Base-by-base conservation (phyloP, 192 early-diverging fungal genomes). In the Coemansia asiatica region DNA sequence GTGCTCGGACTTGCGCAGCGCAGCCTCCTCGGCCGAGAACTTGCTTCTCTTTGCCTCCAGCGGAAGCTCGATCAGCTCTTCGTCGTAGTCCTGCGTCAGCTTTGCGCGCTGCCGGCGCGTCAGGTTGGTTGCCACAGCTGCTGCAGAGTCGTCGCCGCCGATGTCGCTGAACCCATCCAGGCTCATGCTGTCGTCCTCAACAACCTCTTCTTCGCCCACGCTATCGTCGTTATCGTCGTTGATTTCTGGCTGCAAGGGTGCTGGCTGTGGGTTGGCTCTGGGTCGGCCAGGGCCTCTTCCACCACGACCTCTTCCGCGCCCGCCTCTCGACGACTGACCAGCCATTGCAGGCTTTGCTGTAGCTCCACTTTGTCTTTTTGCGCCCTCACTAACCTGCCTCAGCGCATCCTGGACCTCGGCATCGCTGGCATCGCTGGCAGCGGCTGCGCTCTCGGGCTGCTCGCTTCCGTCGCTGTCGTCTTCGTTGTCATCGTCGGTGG, bases 101-200 rank as follows among this genome's bases (percentile, higher is more conserved):
- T 85, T 89, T 8, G 90, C 87, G 13, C 89, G 69, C 69, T 92
- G 91, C 26, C 91, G 85, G 35, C 87, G 88, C 7, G 90, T 92
- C 50, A 92, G 61, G 44, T 63, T 81, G 29, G 61, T 29, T 22
- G 56, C 53, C 1, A 25, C 19, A 9, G 65, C 26, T 15, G 54
- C 28, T 19, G 18, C 51, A 3, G 54, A 61, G 10, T 31, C 60
- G 26, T 40, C 64, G 33, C 61, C 64, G 33, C 61, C 66, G 15
- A 29, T 28, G 8, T 65, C 68, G 33, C 56, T 62, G 53, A 74
- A 28, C 13, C 64, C 62, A n/a, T 54, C 69, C 21, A 71, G 19
- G 28, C 35, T 38, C 13, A 21, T 60, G 36, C 19, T 54, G n/a
- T 23, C 51, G 31, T 56, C 35, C n/a, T 40, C 44, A 40, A 51